Evolutionary conservation across 2,329 filamentous ascomycete species (phyloP).

Genomic region (Ophiosphaerella korrae): DNA sequence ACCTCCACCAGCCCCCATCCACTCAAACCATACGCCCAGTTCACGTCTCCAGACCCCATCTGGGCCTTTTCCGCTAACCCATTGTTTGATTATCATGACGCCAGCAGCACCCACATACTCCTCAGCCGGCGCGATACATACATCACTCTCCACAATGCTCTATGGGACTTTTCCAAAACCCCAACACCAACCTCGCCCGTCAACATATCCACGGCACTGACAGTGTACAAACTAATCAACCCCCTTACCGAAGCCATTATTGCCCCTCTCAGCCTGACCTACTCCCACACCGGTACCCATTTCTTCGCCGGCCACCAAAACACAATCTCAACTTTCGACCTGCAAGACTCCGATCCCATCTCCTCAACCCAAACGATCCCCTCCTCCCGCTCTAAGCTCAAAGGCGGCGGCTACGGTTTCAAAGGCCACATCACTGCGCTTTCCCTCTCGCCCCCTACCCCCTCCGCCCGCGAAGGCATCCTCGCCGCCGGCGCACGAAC

Average conservation of each 20-base stretch:
- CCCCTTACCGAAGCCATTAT: constrained; percentile 62
- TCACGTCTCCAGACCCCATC: constrained; percentile 55
- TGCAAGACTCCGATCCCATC: constrained; percentile 55
- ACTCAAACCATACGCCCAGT: constrained; percentile 54
- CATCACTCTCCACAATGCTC: constrained; percentile 61
- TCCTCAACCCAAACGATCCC: constrained; percentile 52
- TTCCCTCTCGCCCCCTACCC: constrained; percentile 39
- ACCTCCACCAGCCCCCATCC: constrained; percentile 6
- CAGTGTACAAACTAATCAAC: constrained; percentile 61
- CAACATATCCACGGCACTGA: constrained; percentile 41
- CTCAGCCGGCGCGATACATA: constrained; percentile 60
- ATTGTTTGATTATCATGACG: constrained; percentile 58
- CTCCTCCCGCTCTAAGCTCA: constrained; percentile 48
- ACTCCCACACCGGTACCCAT: constrained; percentile 52
- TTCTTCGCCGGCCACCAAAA: constrained; percentile 65
- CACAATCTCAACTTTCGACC: constrained; percentile 62
- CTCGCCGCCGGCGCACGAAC: constrained; percentile 63
- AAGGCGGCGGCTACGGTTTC: constrained; percentile 56
- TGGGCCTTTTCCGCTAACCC: constrained; percentile 62
- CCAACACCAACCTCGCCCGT: constrained; percentile 11
- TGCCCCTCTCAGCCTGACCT: constrained; percentile 61
- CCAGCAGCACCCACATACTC: constrained; percentile 57
- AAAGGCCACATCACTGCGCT: constrained; percentile 62
- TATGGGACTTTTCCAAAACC: constrained; percentile 46
- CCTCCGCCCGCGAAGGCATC: constrained; percentile 50